Percentiles rank a stretch among this genome's conserved stretches.
Evolutionary conservation across 192 early-diverging fungal species (phyloP).

Genomic region (Entomortierella lignicola): DNA sequence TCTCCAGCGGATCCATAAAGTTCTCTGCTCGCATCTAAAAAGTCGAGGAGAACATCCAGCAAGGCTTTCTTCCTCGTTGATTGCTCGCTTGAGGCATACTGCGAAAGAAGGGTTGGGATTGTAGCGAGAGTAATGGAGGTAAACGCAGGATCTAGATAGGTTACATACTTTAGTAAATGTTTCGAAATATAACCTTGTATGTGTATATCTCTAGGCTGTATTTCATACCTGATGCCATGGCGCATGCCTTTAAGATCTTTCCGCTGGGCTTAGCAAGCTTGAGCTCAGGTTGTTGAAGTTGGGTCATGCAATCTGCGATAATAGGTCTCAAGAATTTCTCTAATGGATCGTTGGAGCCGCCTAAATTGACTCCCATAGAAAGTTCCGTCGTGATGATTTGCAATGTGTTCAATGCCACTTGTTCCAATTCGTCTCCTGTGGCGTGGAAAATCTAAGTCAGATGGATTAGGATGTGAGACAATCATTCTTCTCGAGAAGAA

Average conservation of each 20-base stretch:
- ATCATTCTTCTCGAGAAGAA: not conserved
- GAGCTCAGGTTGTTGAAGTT: conserved; percentile 71
- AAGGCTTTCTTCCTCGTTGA: conserved; percentile 70
- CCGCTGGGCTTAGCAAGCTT: conserved; percentile 77
- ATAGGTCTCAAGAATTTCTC: conserved; percentile 63
- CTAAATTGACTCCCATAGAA: conserved; percentile 61
- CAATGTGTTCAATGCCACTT: conserved; percentile 73
- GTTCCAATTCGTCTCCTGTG: conserved; percentile 74
- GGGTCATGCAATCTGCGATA: conserved; percentile 67
- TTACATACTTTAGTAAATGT: too few species aligned
- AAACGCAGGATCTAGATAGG: conserved; percentile 75
- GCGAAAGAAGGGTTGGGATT: conserved; percentile 71
- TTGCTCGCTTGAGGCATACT: conserved; percentile 66
- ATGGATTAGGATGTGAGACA: not conserved
- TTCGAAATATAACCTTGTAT: too few species aligned
- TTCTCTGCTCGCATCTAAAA: conserved; percentile 72
- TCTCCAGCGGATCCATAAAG: conserved; percentile 70
- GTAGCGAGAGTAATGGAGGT: conserved; percentile 68
- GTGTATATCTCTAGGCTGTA: conserved; percentile 33
- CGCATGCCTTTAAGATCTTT: conserved; percentile 70
- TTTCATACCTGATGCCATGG: conserved; percentile 66
- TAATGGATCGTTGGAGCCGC: conserved; percentile 57
- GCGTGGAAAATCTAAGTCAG: conserved; percentile 77
- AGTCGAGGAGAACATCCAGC: conserved; percentile 78
- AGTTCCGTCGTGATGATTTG: conserved; percentile 73